These are phyloP conservation scores for Lyophyllum decastes DNA, from an alignment of 768 basidiomycete genomes.

Conservation along the genomic window DNA sequence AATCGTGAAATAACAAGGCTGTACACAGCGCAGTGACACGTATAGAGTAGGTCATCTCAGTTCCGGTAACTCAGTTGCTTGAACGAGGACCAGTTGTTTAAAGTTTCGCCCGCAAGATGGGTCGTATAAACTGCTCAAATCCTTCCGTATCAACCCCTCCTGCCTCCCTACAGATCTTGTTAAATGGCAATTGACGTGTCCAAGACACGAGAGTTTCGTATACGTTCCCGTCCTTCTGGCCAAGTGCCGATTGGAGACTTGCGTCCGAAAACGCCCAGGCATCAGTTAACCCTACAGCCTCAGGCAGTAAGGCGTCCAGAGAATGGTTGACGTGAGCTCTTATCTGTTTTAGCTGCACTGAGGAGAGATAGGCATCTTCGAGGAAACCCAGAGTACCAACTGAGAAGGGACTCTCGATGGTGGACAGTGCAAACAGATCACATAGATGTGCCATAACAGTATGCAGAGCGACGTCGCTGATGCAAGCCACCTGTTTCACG, in stretches of 20 bases:
- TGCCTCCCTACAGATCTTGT: conserved; percentile 8
- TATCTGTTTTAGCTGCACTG: conserved; percentile 15
- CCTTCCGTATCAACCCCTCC: conserved; percentile 20
- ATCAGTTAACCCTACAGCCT: conserved; percentile 24
- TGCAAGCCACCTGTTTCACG: conserved; percentile 7
- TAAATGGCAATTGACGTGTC: conserved; percentile 26
- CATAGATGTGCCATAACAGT: conserved; percentile 18
- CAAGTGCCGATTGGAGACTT: conserved; percentile 21
- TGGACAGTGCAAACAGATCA: conserved; percentile 23
- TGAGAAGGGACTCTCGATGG: conserved; percentile 22
- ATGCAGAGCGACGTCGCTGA: conserved; percentile 7
- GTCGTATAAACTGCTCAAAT: conserved; percentile 17
- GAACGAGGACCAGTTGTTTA: background rate
- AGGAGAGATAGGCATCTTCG: conserved; percentile 21
- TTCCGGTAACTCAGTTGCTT: too few relatives aligned
- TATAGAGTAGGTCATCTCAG: too few relatives aligned
- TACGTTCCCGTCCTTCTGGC: conserved; percentile 24
- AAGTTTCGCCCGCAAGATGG: conserved; percentile 10
- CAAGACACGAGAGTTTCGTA: conserved; percentile 24
- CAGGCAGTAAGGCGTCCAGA: conserved; percentile 17
- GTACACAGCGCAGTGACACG: too few relatives aligned
- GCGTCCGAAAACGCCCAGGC: conserved; percentile 28
- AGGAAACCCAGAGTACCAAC: conserved; percentile 22
- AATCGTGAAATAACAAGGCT: too few relatives aligned
- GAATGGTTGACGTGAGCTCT: conserved; percentile 11